These are phyloP conservation scores for Lactifluus volemus DNA, from an alignment of 768 basidiomycete species.

Conservation along the genomic window DNA sequence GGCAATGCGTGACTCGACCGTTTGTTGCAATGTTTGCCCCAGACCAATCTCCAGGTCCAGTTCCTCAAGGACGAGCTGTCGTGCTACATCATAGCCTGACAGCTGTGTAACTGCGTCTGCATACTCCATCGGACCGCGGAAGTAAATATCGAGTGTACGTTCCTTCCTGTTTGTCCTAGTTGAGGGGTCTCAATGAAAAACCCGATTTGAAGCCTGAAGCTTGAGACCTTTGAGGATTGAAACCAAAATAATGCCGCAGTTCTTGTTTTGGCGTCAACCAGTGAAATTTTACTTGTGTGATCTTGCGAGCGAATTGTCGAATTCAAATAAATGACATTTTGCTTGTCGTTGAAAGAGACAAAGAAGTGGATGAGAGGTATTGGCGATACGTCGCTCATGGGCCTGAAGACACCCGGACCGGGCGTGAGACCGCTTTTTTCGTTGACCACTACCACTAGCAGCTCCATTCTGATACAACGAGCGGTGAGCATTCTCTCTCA, in stretches of 20 bases:
- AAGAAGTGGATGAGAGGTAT: neutral
- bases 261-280: neutral
- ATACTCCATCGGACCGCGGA: neutral
- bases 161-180: neutral
- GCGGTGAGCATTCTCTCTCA: neutral
- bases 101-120: neutral
- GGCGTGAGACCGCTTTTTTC: neutral
- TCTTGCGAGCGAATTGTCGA: too few relatives aligned
- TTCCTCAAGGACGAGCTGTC: conserved; percentile 31
- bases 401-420: too few relatives aligned
- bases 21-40: conserved; percentile 33
- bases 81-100: neutral
- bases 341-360: neutral
- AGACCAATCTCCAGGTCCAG: conserved; percentile 37
- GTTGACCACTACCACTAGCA: neutral
- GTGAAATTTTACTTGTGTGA: neutral
- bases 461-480: neutral
- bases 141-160: neutral
- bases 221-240: neutral
- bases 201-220: neutral
- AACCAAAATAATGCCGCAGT: neutral
- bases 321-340: neutral
- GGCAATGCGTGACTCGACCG: conserved; percentile 36
- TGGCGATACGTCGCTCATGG: neutral
- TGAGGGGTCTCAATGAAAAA: neutral